Evolutionary conservation across 1,284 basidiomycete species (phyloP), one percentile per base, ranked within the genome.

Genomic region (Ustilago cynodontis): DNA sequence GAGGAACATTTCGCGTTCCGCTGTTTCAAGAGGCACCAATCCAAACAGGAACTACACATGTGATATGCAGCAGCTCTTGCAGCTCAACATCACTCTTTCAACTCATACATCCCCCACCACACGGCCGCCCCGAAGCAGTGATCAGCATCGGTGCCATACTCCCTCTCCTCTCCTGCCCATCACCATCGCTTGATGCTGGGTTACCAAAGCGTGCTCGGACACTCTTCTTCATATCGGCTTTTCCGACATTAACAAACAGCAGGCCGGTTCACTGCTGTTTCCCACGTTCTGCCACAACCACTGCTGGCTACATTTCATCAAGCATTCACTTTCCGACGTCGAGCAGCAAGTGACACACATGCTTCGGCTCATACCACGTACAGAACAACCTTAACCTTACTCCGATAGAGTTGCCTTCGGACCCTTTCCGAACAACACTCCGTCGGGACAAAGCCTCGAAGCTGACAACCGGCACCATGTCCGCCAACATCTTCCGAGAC

Each of bases 401-500:
- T 26, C 29, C 1, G 37, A 14, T 14, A 28, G 49, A 22, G 13
- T 43, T 29, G 22, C 20, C 56, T 49, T 49, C 41, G 56, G 56
- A 33, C 43, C 29, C 3, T 58, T 39, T 22, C 29, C 43, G 45
- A 37, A 35, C 28, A 20, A 29, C 18, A 33, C 14, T 43, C 41
- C 20, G 41, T 20, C 41, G 20, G n/a, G n/a, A 4, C n/a, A 43
- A n/a, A n/a, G 20, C n/a, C n/a, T 39, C 33, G 22, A 2, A 26
- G 3, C 50, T 24, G 43, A 22, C 20, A 16, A 5, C 24, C 4
- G 3, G 20, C 37, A 60, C 16, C 43, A 75, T 76, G 73, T 65
- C 73, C n/a, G 58, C 61, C 58, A 76, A 76, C 68, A 66, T 76
- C 53, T 76, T 76, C 45, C 64, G 68, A 6, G 73, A 76, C 28